Evolutionary conservation across 352 stramenopile species (phyloP), one percentile per base, ranked within the genome.

Genomic region (Thalassiosira pacifica): DNA sequence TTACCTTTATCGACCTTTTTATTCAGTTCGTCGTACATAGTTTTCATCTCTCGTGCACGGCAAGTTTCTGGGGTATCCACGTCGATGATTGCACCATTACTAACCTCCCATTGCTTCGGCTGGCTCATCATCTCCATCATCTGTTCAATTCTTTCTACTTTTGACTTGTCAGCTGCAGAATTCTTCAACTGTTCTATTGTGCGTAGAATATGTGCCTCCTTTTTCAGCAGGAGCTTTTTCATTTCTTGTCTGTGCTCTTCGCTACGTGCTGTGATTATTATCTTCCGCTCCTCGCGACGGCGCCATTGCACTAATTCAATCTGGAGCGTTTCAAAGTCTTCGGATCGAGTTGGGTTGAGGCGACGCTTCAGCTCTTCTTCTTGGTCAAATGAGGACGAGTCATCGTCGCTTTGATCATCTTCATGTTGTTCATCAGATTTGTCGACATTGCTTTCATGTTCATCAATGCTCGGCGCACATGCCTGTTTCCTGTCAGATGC

Each of bases 151-250:
- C 52, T 77, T 34, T 75, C 42, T n/a, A 27, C 48, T 26, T 82
- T 82, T 19, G 29, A 68, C 45, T 77, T 74, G 10, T 82, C 63
- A 10, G 34, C 61, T n/a, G 34, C 68, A 0, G 34, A 65, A 66
- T 82, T 74, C n/a, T 75, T 85, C 29, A 85, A 53, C 1, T 48
- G 31, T 13, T 84, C 82, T 16, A 88, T 85, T 73, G 85, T 88
- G 0, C 82, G 69, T 34, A 88, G 48, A 32, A 88, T 37, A 10
- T 61, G 72, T 52, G 82, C 37, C 26, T 88, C 82, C 40, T 85
- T 82, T 19, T 78, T 70, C 0, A 85, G 18, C 0, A 88, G 45
- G 16, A 53, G 27, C n/a, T 73, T 61, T 22, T 26, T 81, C 70
- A 88, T 71, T 70, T 63, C 55, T 74, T 74, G 69, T 22, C 81